Evolutionary conservation across 2,329 filamentous ascomycete genomes (phyloP), one percentile per base, ranked within the genome.

Genomic region (Colletotrichum cuscutae): DNA sequence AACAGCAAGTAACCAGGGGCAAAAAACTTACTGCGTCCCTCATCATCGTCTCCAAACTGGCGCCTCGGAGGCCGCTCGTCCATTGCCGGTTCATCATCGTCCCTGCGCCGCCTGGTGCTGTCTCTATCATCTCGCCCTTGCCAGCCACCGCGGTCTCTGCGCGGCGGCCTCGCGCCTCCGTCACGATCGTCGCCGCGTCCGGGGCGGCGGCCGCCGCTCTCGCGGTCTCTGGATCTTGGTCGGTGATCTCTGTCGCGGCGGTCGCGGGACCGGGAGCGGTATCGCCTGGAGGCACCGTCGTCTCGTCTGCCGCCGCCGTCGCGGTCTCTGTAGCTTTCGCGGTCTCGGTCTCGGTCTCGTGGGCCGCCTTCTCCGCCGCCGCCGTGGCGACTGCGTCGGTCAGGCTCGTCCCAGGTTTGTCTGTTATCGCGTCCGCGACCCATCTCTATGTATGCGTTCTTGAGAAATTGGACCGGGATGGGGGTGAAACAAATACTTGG

Each of bases 381-480:
- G 35, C 81, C 79, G 53, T 78, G 76, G 56, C 73, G 64, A 35
- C 65, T 80, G 65, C 81, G 82, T 22, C 84, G 82, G 67, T 86
- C 84, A 12, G 85, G 82, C 54, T 88, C 86, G 74, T 93, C 90
- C 89, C 89, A 90, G 86, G 90, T 90, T 65, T 89, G 85, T 63
- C 87, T 87, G 80, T 87, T 90, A 76, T 92, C 90, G 28, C 61
- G 68, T 67, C 62, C 65, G 53, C 72, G 69, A 35, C 62, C 71
- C 70, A 72, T 72, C 30, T 52, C 4, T n/a, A 26, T 5, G 24
- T 11, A 15, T 35, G 11, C 11, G 11, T 2, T 22, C 6, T 12
- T 54, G 15, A 19, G 9, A 8, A 35, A 6, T n/a, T 54, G 7
- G n/a, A n/a, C 7, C n/a, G 28, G 32, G 11, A 35, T 12, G 11